These are phyloP conservation scores for Kodamaea leandrae DNA, from an alignment of 805 yeast genomes.

Conservation along the genomic window DNA sequence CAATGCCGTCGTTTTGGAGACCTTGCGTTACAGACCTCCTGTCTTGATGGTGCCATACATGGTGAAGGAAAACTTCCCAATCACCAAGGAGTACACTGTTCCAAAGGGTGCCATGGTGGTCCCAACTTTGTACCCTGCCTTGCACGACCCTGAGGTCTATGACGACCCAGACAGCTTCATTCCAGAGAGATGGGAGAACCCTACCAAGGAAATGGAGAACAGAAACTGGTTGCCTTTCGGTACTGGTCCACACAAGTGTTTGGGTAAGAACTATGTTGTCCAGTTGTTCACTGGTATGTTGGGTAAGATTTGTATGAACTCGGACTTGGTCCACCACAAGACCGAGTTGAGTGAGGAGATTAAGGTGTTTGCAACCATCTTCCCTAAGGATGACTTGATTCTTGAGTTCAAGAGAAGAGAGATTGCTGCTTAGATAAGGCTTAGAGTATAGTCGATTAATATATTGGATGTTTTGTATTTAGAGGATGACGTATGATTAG, in stretches of 20 bases:
- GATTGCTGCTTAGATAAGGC: slow-evolving; percentile 16
- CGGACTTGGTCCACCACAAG: slow-evolving; percentile 78
- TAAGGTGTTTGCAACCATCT: slow-evolving; percentile 95
- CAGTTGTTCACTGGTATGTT: slow-evolving; percentile 84
- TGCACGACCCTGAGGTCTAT: slow-evolving; percentile 96
- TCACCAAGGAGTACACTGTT: slow-evolving; percentile 78
- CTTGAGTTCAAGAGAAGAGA: slow-evolving; percentile 71
- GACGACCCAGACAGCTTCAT: slow-evolving; percentile 91
- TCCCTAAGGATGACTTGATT: slow-evolving; percentile 94
- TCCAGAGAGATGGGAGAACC: slow-evolving; percentile 95
- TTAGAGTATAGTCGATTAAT: too few species aligned
- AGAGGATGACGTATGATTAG: too few species aligned
- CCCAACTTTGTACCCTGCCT: slow-evolving; percentile 92
- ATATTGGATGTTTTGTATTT: too few species aligned
- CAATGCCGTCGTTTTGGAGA: slow-evolving; percentile 84
- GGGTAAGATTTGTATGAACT: slow-evolving; percentile 82
- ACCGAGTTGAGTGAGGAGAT: slow-evolving; percentile 88
- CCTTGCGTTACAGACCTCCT: slow-evolving; percentile 94
- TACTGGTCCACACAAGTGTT: slow-evolving; percentile 93
- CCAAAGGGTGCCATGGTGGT: slow-evolving; percentile 98
- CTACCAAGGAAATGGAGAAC: slow-evolving; percentile 70
- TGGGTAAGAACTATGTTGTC: slow-evolving; percentile 92
- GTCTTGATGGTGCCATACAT: slow-evolving; percentile 97
- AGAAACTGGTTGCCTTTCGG: slow-evolving; percentile 97
- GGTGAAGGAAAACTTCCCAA: slow-evolving; percentile 82